A percentile compares a stretch with the other conserved stretches of the same genome.
These are phyloP conservation scores for Ascochyta pisi DNA, from an alignment of 2,329 filamentous ascomycete genomes.

Conservation along the genomic window DNA sequence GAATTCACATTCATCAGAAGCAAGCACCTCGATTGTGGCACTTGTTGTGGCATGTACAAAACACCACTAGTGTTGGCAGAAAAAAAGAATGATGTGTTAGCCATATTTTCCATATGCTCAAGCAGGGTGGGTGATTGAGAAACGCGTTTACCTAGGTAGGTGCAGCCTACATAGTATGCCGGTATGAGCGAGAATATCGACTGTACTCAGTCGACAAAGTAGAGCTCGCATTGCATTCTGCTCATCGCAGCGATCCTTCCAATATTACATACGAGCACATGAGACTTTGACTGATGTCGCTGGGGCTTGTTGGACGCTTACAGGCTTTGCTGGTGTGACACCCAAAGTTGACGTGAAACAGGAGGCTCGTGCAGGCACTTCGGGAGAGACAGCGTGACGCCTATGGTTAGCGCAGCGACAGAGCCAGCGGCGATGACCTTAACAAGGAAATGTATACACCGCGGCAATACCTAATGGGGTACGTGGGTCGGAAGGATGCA, in stretches of 20 bases:
- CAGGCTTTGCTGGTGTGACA: constrained; percentile 23
- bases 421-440: constrained; percentile 10
- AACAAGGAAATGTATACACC: constrained; percentile 11
- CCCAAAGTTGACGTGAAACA: constrained; percentile 26
- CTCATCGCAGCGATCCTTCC: not conserved
- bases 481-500: constrained; percentile 17
- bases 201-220: too few species aligned
- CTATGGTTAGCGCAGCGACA: constrained; percentile 14
- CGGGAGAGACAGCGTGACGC: constrained; percentile 20
- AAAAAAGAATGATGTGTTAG: not conserved
- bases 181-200: not conserved
- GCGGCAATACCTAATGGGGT: constrained; percentile 11
- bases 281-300: constrained; percentile 15
- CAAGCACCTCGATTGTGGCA: not conserved
- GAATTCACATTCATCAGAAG: not conserved
- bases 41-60: not conserved
- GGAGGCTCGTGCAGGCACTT: constrained; percentile 19
- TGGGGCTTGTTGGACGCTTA: constrained; percentile 27
- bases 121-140: too few species aligned
- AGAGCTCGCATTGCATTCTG: constrained; percentile 1
- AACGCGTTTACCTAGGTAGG: too few species aligned
- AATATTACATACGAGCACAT: constrained; percentile 7
- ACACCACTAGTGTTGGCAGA: not conserved
- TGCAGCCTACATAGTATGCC: too few species aligned
- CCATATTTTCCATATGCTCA: not conserved